Evolutionary conservation across 768 basidiomycete genomes (phyloP), one percentile per base, ranked within the genome.

Genomic region (Auricularia auricula-judae): DNA sequence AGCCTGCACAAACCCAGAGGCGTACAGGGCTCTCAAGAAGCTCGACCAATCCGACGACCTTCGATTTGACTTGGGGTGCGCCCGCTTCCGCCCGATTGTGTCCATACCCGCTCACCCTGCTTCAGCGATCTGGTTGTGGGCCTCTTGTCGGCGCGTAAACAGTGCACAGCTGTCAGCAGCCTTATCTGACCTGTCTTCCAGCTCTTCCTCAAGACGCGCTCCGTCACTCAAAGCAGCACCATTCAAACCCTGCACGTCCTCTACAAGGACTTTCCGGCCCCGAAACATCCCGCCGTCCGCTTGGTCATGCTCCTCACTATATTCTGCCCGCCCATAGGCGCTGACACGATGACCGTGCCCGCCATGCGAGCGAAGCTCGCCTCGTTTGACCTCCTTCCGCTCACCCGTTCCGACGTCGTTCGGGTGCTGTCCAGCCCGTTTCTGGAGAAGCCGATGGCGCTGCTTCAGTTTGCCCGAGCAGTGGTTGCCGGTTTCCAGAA

Each of bases 231-330:
- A 34, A 61, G 73, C 23, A 72, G 75, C 63, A 83, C 81, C 21
- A 78, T 78, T 63, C 79, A 79, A 68, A 80, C 80, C 39, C 78
- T 91, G 44, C 81, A 84, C 33, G 80, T 83, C 62, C 79, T 91
- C 54, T 86, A 82, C 71, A 72, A 76, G 58, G 89, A 91, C 70
- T 90, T 87, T 71, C 85, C 86, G 23, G 84, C 82, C 53, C 68
- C 77, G 5, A 82, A 88, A 69, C 34, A 36, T 33, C 79, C 80
- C 23, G 77, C 77, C 59, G 86, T 85, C 67, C 86, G 88, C 51
- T 79, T 86, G 23, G 87, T 88, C 63, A 84, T 94, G 74, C 79
- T 92, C n/a, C 78, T 90, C 64, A 82, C 84, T 16, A 77, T 86
- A 21, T 89, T 87, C 73, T 76, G 85, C 39, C 71, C 74, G 58